phyloP scores from a whole-genome alignment of 208 protist genomes.

The Acanthamoeba triangularis region DNA sequence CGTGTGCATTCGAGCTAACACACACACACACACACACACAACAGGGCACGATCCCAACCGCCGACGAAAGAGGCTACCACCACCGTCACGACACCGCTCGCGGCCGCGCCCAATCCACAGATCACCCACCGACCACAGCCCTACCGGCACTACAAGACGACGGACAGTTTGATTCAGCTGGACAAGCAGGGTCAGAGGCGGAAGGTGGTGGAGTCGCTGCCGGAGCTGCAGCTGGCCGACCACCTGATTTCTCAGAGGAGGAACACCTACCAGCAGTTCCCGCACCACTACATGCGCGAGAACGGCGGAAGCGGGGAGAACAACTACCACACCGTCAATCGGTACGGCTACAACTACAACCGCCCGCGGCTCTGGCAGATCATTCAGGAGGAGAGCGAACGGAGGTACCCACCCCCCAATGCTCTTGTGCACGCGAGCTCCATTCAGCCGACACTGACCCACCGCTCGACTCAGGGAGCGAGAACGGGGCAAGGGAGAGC shows the following conservation, averaged over 20 bases:
- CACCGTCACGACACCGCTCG: neutral
- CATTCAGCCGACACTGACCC: neutral
- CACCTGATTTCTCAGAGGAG: conserved; percentile 66
- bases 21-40: neutral
- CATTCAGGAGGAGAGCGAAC: conserved; percentile 50
- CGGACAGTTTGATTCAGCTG: conserved; percentile 34
- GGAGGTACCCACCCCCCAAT: neutral
- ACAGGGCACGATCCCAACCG: conserved; percentile 18
- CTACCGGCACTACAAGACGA: conserved; percentile 21
- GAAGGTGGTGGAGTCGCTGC: conserved; percentile 48
- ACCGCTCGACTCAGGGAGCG: neutral
- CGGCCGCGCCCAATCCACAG: neutral
- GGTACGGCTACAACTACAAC: conserved; percentile 54
- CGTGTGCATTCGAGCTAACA: neutral
- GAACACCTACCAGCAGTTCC: conserved; percentile 47
- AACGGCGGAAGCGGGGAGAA: conserved; percentile 29
- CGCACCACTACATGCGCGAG: conserved; percentile 44
- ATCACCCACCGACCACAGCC: conserved; percentile 20
- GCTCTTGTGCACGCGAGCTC: neutral
- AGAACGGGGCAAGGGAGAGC: conserved; percentile 12
- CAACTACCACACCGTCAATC: conserved; percentile 38
- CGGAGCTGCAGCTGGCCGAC: conserved; percentile 62
- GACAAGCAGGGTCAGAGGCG: conserved; percentile 37
- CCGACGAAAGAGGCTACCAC: neutral
- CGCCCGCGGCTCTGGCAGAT: conserved; percentile 49